Evolutionary conservation across 2,329 filamentous ascomycete species (phyloP), one percentile per base, ranked within the genome.

Genomic region (Corniculantispora saksenae): DNA sequence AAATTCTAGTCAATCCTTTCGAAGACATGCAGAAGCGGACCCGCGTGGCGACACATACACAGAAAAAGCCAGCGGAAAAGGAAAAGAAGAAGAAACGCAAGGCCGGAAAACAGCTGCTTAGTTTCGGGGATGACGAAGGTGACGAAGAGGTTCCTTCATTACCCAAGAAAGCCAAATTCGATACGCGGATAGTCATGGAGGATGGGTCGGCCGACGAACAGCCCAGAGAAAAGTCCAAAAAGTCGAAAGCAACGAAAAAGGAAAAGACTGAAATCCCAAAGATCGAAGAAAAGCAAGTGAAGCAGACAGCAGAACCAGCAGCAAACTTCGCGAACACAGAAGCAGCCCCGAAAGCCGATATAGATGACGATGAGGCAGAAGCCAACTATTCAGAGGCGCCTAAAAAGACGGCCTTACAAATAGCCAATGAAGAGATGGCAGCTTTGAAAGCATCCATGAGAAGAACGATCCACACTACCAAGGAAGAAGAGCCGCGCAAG

Each of bases 381-480:
- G 48, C 9, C 38, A 56, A 40, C 21, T 51, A 51, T 15, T 71
- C 72, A 10, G 72, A 76, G 47, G 67, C 67, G n/a, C 71, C 72
- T 45, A 75, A 72, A 43, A 85, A 84, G 71, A 82, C 83, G 1
- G 82, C 83, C 0, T 78, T 94, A 12, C 89, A 93, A 67, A 82
- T 82, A 69, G 91, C 91, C 3, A 94, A 94, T 69, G 91, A 91
- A 45, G 90, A 95, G 72, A 93, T 94, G 62, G 91, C 90, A 5
- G 89, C 89, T 1, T 80, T 95, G 4, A 94, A 94, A 75, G 90
- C 90, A 10, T 93, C 91, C 0, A 92, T 95, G 89, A 90, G 89
- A 73, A 85, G 91, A 40, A 90, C 83, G 25, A 78, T 85, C 29
- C 78, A 84, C 61, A 72, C 76, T 0, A 82, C 75, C 45, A 81